Evolutionary conservation across 345 rosid species (phyloP), one percentile per base, ranked within the genome.

Genomic region (Citrus mangshanensis): DNA sequence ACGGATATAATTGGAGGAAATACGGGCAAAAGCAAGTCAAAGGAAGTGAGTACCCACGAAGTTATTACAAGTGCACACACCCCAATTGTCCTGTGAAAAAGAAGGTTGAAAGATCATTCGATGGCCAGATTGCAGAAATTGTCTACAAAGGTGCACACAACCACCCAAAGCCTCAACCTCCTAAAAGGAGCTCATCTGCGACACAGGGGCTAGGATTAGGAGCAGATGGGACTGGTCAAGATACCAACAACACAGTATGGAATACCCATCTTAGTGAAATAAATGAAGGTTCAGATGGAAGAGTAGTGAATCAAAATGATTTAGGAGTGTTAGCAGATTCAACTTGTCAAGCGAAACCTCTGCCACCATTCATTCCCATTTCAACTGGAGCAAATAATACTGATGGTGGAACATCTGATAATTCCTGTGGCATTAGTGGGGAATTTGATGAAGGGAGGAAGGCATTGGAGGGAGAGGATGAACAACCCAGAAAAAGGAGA

Each of bases 1-100:
- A 97, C 51, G 99, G 99, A 55, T 97, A 97, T 81, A 97, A 97
- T 49, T 97, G 99, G 99, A 91, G 98, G 81, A 97, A 97, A 76
- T 97, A 97, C 42, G 99, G 99, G 68, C 99, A 94, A 70, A 97
- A 97, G 82, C 99, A 94, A 82, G 99, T 94, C 27, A 97, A 97
- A 87, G 98, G 98, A 79, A 97, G 99, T 72, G 98, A 94, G 76
- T 92, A 86, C 70, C 99, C 99, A 1, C 85, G 99, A 75, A 93
- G 99, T 84, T 97, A 97, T 81, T 97, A 94, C 79, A 94, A 91
- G 68, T 97, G 99, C 81, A 97, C 99, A 1, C 91, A 94, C 81
- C 96, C 97, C 0, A 90, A 86, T 79, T 97, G 98, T 88, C 91
- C 95, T 0, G 97, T 94, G 62, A 97, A 94, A 80, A 97, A 97